These are phyloP conservation scores for Phytophthora pinifolia DNA, from an alignment of 352 stramenopile genomes.

Conservation along the genomic window DNA sequence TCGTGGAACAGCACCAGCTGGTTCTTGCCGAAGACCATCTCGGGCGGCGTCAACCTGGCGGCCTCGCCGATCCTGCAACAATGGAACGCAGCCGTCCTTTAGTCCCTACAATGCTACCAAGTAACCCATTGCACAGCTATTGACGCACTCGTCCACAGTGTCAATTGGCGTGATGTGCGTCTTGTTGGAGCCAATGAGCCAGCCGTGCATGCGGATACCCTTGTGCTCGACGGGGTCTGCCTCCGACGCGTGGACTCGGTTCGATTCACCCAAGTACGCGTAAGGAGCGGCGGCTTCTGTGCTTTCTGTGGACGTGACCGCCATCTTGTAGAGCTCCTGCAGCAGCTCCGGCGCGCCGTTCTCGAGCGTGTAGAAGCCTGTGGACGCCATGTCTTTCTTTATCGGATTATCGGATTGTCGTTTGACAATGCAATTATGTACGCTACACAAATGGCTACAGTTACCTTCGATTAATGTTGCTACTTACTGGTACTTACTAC, in stretches of 20 bases:
- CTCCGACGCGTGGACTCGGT: slow-evolving; percentile 34
- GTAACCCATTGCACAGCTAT: background rate
- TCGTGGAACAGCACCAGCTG: slow-evolving; percentile 77
- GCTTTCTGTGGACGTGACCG: background rate
- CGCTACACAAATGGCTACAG: slow-evolving; percentile 12
- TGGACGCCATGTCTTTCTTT: slow-evolving; percentile 29
- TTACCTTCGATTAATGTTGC: too few species aligned
- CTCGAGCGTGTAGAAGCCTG: slow-evolving; percentile 57
- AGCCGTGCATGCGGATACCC: slow-evolving; percentile 59
- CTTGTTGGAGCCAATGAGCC: slow-evolving; percentile 79
- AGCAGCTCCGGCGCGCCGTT: slow-evolving; percentile 55
- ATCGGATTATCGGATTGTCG: background rate
- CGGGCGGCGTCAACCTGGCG: slow-evolving; percentile 71
- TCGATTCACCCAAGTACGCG: slow-evolving; percentile 55
- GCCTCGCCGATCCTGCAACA: slow-evolving; percentile 49
- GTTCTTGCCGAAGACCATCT: slow-evolving; percentile 89
- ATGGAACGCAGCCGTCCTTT: slow-evolving; percentile 7
- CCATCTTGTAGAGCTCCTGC: slow-evolving; percentile 38
- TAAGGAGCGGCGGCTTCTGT: background rate
- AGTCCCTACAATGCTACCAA: background rate
- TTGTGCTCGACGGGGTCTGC: slow-evolving; percentile 70
- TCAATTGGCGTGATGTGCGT: slow-evolving; percentile 83
- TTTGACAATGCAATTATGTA: slow-evolving; percentile 6
- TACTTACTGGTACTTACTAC: too few species aligned
- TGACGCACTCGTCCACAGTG: slow-evolving; percentile 56